Evolutionary conservation across 2,329 filamentous ascomycete genomes (phyloP).

Genomic region (Arthrobotrys iridis): DNA sequence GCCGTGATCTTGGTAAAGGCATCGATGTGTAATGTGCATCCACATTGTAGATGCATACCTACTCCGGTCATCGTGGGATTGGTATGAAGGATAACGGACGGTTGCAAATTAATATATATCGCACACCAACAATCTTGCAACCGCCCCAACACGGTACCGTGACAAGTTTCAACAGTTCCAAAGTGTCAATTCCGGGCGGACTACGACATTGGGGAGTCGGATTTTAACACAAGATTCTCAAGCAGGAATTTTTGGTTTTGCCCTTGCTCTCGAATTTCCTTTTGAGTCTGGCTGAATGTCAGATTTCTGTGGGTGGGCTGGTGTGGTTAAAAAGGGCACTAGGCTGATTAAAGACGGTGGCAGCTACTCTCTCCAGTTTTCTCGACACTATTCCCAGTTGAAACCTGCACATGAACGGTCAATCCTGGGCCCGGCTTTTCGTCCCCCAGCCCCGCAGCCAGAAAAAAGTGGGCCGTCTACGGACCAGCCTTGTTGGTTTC

Average conservation of each 20-base stretch:
- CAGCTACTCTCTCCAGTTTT: constrained; percentile 35
- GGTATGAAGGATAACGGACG: neutral
- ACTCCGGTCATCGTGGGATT: neutral
- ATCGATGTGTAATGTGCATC: constrained; percentile 14
- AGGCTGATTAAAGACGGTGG: constrained; percentile 52
- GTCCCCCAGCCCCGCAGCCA: constrained; percentile 54
- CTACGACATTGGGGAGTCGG: constrained; percentile 32
- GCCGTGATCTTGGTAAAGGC: constrained; percentile 2
- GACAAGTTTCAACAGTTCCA: constrained; percentile 22
- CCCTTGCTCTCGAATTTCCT: constrained; percentile 53
- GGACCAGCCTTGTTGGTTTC: constrained; percentile 54
- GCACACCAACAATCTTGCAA: constrained; percentile 17
- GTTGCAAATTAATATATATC: constrained; percentile 12
- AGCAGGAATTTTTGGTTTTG: constrained; percentile 40
- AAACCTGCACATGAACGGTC: constrained; percentile 55
- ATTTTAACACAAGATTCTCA: constrained; percentile 37
- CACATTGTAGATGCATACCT: neutral
- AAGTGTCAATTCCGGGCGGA: constrained; percentile 20
- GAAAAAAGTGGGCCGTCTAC: constrained; percentile 53
- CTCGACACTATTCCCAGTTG: constrained; percentile 53
- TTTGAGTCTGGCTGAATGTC: constrained; percentile 50
- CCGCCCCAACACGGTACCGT: constrained; percentile 14
- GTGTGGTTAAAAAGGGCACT: constrained; percentile 51
- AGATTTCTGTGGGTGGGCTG: constrained; percentile 23
- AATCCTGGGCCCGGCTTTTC: constrained; percentile 55